These are phyloP conservation scores for Leccinum longicurvipes DNA, from an alignment of 768 basidiomycete species.

Conservation along the genomic window DNA sequence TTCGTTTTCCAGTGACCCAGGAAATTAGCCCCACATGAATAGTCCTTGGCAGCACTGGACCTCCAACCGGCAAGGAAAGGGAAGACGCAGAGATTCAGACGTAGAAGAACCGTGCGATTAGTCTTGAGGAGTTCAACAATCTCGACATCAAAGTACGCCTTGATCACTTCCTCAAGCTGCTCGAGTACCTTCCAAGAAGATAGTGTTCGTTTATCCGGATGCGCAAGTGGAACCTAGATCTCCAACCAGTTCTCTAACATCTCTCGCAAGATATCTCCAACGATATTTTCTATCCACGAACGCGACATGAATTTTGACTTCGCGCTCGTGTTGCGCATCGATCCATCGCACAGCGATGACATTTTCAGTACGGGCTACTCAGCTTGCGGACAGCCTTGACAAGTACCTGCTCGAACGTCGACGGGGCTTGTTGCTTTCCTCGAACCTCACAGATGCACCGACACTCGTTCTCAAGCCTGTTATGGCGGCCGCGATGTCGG, in stretches of 20 bases:
- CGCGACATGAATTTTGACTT: constrained; percentile 82
- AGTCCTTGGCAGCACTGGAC: constrained; percentile 64
- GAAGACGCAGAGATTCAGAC: constrained; percentile 50
- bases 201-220: constrained; percentile 47
- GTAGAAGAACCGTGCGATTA: constrained; percentile 54
- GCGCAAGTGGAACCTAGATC: constrained; percentile 19
- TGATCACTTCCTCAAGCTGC: constrained; percentile 84
- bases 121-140: constrained; percentile 73
- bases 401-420: constrained; percentile 80
- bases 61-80: constrained; percentile 52
- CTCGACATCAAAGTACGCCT: constrained; percentile 75
- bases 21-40: constrained; percentile 51
- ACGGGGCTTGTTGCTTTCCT: constrained; percentile 85
- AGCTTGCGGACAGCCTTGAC: constrained; percentile 76
- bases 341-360: constrained; percentile 65
- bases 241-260: constrained; percentile 11
- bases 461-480: constrained; percentile 65
- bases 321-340: constrained; percentile 71
- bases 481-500: constrained; percentile 44
- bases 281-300: constrained; percentile 77
- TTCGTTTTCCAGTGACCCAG: constrained; percentile 45
- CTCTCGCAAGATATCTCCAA: constrained; percentile 46
- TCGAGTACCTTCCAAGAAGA: constrained; percentile 51
- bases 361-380: constrained; percentile 78
- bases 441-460: constrained; percentile 88